phyloP scores from a whole-genome alignment of 2,329 filamentous ascomycete genomes.

The Fusarium sp. region DNA sequence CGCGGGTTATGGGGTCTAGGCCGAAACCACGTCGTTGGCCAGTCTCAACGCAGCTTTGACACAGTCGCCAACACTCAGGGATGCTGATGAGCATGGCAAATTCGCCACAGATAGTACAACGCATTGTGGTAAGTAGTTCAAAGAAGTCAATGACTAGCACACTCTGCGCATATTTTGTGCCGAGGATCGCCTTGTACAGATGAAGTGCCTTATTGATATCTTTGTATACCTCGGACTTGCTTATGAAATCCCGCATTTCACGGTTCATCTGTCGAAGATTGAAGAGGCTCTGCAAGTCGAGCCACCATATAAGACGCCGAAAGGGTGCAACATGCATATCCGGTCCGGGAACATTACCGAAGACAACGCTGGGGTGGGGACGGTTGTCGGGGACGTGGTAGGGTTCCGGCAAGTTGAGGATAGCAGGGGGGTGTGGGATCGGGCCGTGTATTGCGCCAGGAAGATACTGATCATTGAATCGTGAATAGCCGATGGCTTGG shows the following conservation, averaged over 20 bases:
- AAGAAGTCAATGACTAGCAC: constrained; percentile 41
- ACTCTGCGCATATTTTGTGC: constrained; percentile 36
- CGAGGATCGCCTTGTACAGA: constrained; percentile 45
- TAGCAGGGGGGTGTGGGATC: neutral
- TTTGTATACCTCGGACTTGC: constrained; percentile 41
- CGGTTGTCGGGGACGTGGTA: fast-evolving
- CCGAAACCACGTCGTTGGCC: fast-evolving
- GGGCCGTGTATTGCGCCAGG: neutral
- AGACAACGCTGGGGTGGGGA: no score
- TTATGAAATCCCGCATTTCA: constrained; percentile 34
- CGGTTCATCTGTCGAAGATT: constrained; percentile 44
- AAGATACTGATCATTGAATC: neutral
- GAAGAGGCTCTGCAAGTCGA: constrained; percentile 48
- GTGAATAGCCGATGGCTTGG: neutral
- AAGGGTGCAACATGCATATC: neutral
- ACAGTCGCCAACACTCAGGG: constrained; percentile 43
- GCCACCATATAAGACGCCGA: neutral
- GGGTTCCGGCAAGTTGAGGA: neutral
- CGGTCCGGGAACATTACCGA: neutral
- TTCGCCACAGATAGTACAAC: constrained; percentile 19
- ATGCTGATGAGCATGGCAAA: constrained; percentile 41
- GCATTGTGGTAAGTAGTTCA: constrained; percentile 36
- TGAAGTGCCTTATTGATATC: constrained; percentile 37
- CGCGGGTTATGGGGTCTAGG: fast-evolving
- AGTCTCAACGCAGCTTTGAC: constrained; percentile 39